These are phyloP conservation scores for Thelephora aurantiotincta DNA, from an alignment of 768 basidiomycete species.

Conservation along the genomic window DNA sequence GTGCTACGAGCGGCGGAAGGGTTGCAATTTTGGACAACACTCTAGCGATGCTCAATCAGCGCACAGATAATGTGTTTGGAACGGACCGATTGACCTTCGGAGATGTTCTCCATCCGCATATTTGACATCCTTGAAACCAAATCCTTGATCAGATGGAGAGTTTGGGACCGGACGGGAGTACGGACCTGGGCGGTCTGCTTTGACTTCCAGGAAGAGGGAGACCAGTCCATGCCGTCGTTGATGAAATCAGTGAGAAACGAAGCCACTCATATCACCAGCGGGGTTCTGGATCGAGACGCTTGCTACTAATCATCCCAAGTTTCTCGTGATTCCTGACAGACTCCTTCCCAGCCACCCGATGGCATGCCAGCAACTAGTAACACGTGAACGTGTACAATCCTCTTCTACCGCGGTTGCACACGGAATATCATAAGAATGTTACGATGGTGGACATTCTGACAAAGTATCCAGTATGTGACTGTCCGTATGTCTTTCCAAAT, in stretches of 20 bases:
- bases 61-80: slow-evolving; percentile 1
- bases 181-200: slow-evolving; percentile 66
- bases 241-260: not conserved
- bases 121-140: slow-evolving; percentile 37
- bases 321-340: too few relatives aligned
- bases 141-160: slow-evolving; percentile 1
- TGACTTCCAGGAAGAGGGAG: slow-evolving; percentile 66
- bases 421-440: too few relatives aligned
- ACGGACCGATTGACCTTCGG: slow-evolving; percentile 26
- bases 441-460: too few relatives aligned
- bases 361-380: too few relatives aligned
- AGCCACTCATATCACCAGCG: too few relatives aligned
- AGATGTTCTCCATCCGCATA: slow-evolving; percentile 57
- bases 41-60: slow-evolving; percentile 21
- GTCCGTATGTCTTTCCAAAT: too few relatives aligned
- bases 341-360: too few relatives aligned
- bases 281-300: too few relatives aligned
- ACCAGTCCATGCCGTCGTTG: slow-evolving; percentile 29
- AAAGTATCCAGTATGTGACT: too few relatives aligned
- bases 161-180: not conserved
- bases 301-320: too few relatives aligned
- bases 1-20: slow-evolving; percentile 85
- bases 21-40: slow-evolving; percentile 64
- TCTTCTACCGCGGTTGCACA: too few relatives aligned
- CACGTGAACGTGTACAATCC: too few relatives aligned